A percentile compares a stretch with the other conserved stretches of the same genome.
These are phyloP conservation scores for Aleurites moluccanus DNA, from an alignment of 441 rosid genomes.

Conservation along the genomic window DNA sequence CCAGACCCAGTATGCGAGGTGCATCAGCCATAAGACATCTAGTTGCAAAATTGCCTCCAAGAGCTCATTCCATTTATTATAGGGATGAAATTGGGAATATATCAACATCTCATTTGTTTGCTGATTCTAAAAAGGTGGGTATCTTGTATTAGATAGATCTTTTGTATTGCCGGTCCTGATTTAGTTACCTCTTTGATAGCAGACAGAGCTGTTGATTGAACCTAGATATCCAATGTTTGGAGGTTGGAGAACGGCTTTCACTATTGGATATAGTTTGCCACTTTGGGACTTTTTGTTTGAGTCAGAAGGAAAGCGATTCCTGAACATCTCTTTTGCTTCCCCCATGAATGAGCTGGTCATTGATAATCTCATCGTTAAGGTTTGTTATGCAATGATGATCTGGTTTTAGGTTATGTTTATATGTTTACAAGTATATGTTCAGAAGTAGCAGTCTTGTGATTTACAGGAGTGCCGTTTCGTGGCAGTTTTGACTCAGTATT, in stretches of 20 bases:
- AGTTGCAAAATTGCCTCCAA: constrained; percentile 81
- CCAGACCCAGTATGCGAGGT: constrained; percentile 62
- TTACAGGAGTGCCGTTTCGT: constrained; percentile 4
- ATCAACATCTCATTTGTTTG: constrained; percentile 79
- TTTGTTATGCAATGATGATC: constrained; percentile 29
- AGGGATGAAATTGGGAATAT: constrained; percentile 97
- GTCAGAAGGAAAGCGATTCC: constrained; percentile 71
- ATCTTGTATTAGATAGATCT: constrained; percentile 1
- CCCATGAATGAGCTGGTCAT: constrained; percentile 72
- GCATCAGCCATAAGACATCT: constrained; percentile 74
- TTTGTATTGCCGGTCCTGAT: constrained; percentile 21
- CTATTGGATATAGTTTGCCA: constrained; percentile 92
- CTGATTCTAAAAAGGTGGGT: constrained; percentile 81
- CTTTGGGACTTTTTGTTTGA: constrained; percentile 75
- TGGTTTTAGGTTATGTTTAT: not conserved
- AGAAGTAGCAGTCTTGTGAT: constrained; percentile 6
- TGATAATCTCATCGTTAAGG: constrained; percentile 80
- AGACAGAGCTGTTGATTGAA: constrained; percentile 82
- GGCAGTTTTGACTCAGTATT: constrained; percentile 20
- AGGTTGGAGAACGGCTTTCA: constrained; percentile 94
- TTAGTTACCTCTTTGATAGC: constrained; percentile 38
- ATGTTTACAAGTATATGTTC: not conserved
- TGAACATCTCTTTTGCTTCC: constrained; percentile 71
- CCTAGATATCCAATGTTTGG: constrained; percentile 97
- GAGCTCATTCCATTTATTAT: constrained; percentile 89